Percentiles rank a stretch among this genome's conserved stretches.
phyloP scores from a whole-genome alignment of 306 rosid genomes.

The Delonix regia region DNA sequence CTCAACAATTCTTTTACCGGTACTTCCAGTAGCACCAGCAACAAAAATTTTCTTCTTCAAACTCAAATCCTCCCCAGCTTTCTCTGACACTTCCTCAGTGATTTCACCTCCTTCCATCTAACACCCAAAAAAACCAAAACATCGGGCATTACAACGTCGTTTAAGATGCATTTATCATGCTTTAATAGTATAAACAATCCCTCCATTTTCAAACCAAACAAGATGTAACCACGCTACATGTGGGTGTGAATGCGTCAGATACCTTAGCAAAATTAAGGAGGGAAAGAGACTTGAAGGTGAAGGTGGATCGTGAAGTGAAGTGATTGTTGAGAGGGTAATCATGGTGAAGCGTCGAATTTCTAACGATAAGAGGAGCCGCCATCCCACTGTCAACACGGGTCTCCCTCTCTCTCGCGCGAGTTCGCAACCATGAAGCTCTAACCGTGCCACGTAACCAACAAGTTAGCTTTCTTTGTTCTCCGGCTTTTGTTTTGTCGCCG shows the following conservation, averaged over 20 bases:
- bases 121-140: constrained; percentile 3
- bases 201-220: neutral
- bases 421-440: constrained; percentile 31
- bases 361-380: constrained; percentile 56
- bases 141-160: neutral
- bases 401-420: constrained; percentile 15
- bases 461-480: neutral
- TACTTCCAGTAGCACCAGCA: constrained; percentile 93
- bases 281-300: constrained; percentile 41
- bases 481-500: neutral
- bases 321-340: constrained; percentile 4
- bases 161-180: neutral
- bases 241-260: neutral
- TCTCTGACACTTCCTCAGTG: constrained; percentile 48
- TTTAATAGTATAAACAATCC: neutral
- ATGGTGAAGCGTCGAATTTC: constrained; percentile 29
- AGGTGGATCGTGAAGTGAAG: constrained; percentile 29
- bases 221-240: neutral
- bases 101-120: constrained; percentile 83
- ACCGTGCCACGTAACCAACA: constrained; percentile 45
- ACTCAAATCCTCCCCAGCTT: constrained; percentile 35
- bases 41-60: constrained; percentile 78
- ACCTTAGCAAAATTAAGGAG: constrained; percentile 59
- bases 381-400: constrained; percentile 35
- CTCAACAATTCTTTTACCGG: constrained; percentile 86